Base-by-base conservation (phyloP, 2,329 filamentous ascomycete genomes). In the Bipolaris gigantea region DNA sequence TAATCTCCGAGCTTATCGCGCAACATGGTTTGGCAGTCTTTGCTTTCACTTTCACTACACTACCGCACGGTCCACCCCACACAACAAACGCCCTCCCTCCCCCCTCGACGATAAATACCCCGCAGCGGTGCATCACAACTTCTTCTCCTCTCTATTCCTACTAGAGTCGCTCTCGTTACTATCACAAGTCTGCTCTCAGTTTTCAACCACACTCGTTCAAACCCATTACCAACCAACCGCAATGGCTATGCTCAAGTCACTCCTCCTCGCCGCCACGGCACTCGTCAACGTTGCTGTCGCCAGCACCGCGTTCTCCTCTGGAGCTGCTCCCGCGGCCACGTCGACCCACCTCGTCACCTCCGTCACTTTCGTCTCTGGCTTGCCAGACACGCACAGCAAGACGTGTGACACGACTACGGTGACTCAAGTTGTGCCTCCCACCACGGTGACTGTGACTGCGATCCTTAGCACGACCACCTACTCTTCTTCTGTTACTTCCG, bases 201-300 rank as follows among this genome's bases (percentile, higher is more conserved):
- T 27, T 19, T 23, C 34, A 23, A 16, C 21, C 34, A 36, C 53
- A 46, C 32, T 46, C 40, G n/a, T 34, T 51, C 33, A 25, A 13
- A 30, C 25, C 36, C 32, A 15, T 13, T 23, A 42, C 21, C 19
- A 19, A 51, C 19, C n/a, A 34, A 19, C 9, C 27, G 16, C 42
- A 50, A 59, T 59, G 57, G 36, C 30, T 18, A 35, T 36, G 32
- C 47, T 57, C 54, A 57, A 41, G 40, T 16, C 15, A 6, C 30
- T 18, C 5, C 7, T 55, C 30, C 4, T 55, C 47, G 54, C 50
- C 23, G 27, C 47, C 13, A 33, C 34, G 11, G 54, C 48, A 0
- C 41, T 59, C 33, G 21, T 57, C 54, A 59, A 52, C 4, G 36
- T 52, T 32, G 48, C 48, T 23, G 27, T 53, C 13, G 39, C 44